Conservation (phyloP, 768 basidiomycete genomes). For the Macrolepiota dolichaula region DNA sequence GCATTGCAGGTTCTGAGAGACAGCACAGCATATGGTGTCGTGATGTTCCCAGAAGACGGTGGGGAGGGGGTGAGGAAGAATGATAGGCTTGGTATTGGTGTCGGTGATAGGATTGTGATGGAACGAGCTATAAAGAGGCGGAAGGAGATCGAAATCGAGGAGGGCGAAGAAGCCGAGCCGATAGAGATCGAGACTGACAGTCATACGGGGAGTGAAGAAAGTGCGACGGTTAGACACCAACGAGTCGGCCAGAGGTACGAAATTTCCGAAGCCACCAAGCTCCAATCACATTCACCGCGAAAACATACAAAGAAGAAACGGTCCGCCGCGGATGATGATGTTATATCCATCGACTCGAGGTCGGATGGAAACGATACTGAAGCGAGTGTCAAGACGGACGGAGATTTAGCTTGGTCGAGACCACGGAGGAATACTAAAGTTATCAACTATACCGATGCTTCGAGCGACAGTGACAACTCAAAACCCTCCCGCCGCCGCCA, state of each 20-base stretch:
- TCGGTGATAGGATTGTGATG: conserved; percentile 51
- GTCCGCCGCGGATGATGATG: not conserved
- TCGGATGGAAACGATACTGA: not conserved
- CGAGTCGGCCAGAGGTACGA: not conserved
- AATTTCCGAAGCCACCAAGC: not conserved
- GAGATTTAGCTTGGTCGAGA: not conserved
- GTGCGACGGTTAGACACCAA: conserved; percentile 1
- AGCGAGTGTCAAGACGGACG: not conserved
- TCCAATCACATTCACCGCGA: not conserved
- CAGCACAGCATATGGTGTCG: conserved; percentile 79
- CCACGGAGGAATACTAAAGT: not conserved
- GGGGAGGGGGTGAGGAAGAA: conserved; percentile 30
- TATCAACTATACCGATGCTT: not conserved
- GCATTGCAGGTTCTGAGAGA: conserved; percentile 66
- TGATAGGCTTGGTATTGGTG: conserved; percentile 31
- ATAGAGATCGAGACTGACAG: conserved; percentile 5
- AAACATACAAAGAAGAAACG: not conserved
- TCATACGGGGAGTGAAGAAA: not conserved
- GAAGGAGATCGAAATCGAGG: conserved; percentile 43
- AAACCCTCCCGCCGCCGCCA: no score
- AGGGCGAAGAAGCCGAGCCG: conserved; percentile 25
- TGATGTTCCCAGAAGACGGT: conserved; percentile 75
- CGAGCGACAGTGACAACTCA: not conserved
- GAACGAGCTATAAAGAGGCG: conserved; percentile 49
- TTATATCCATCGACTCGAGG: not conserved